Base-by-base conservation (phyloP, 345 rosid species). In the Pistacia integerrima region DNA sequence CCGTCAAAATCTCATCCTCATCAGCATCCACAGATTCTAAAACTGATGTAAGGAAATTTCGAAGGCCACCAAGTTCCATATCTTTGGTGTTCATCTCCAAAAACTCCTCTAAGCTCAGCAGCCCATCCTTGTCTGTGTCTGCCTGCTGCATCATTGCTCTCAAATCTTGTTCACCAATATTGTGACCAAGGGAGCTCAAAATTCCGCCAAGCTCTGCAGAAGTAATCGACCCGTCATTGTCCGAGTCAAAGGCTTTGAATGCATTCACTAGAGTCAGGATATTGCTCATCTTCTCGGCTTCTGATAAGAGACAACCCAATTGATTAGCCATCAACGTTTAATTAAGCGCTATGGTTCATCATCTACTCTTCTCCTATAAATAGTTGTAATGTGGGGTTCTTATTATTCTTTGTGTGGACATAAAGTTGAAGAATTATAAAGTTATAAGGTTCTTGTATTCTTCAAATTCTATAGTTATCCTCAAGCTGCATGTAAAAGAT, bases 31-130 rank as follows among this genome's bases (percentile, higher is more conserved):
- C 55, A 44, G 77, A 87, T 18, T 85, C 85, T 18, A 84, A 63
- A 28, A 84, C 82, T 25, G 77, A 59, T 20, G 56, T 78, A 3
- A 91, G 84, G 11, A 16, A 69, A 60, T 60, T 78, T 14, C 74
- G 78, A 8, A 91, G 86, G 30, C 67, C 83, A 5, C 87, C 82
- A 7, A 86, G 76, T 16, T 84, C 88, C 81, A 87, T 71, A 16
- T 83, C 77, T 80, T 80, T 84, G 11, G 91, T 87, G 87, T 83
- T 89, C 91, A 91, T 84, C 64, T 86, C 91, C 74, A 89, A 59
- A 76, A 91, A 89, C 81, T 91, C 95, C 41, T 79, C 73, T 5
- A 83, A 59, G 86, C 88, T 87, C 49, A 91, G 85, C 74, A 86
- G 41, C 2, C 94, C 90, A 6, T 89, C 90, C 48, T 72, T 82